Conservation (phyloP, 805 yeast genomes). For the Lachancea quebecensis region DNA sequence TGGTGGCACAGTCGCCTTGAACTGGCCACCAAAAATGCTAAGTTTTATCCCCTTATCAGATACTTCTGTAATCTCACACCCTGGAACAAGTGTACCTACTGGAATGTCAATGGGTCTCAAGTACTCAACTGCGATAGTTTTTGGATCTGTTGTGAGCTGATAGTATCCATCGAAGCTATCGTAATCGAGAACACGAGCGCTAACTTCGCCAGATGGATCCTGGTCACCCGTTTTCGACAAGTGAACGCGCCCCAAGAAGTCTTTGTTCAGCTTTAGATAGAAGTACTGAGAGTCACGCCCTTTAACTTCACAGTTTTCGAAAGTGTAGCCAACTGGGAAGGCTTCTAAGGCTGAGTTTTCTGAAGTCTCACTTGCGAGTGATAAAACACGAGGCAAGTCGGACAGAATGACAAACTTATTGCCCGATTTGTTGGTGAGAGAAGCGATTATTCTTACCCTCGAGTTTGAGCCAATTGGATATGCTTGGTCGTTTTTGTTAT, state of each 20-base stretch:
- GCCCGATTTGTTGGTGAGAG: slow-evolving; percentile 43
- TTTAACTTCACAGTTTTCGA: slow-evolving; percentile 45
- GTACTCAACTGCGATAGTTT: slow-evolving; percentile 55
- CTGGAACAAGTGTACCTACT: slow-evolving; percentile 57
- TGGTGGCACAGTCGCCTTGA: slow-evolving; percentile 68
- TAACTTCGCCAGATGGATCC: slow-evolving; percentile 40
- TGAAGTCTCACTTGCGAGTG: slow-evolving; percentile 10
- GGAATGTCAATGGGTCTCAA: slow-evolving; percentile 68
- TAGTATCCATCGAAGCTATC: slow-evolving; percentile 60
- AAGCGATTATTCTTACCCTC: slow-evolving; percentile 64
- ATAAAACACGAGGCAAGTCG: slow-evolving; percentile 46
- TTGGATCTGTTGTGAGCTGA: slow-evolving; percentile 62
- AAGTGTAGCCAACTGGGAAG: slow-evolving; percentile 70
- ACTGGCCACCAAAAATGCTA: slow-evolving; percentile 52
- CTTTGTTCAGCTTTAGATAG: slow-evolving; percentile 50
- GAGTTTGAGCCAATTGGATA: slow-evolving; percentile 61
- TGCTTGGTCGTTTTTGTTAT: slow-evolving; percentile 41
- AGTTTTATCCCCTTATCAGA: slow-evolving; percentile 61
- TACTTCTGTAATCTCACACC: slow-evolving; percentile 51
- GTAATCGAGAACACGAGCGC: slow-evolving; percentile 75
- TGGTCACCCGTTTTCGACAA: slow-evolving; percentile 55
- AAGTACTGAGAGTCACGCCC: slow-evolving; percentile 54
- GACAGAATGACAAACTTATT: slow-evolving; percentile 59
- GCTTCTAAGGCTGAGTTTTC: slow-evolving; percentile 39
- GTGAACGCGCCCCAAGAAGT: slow-evolving; percentile 67